Base-by-base conservation (phyloP, 2,329 filamentous ascomycete genomes). In the Trichoderma sp. region DNA sequence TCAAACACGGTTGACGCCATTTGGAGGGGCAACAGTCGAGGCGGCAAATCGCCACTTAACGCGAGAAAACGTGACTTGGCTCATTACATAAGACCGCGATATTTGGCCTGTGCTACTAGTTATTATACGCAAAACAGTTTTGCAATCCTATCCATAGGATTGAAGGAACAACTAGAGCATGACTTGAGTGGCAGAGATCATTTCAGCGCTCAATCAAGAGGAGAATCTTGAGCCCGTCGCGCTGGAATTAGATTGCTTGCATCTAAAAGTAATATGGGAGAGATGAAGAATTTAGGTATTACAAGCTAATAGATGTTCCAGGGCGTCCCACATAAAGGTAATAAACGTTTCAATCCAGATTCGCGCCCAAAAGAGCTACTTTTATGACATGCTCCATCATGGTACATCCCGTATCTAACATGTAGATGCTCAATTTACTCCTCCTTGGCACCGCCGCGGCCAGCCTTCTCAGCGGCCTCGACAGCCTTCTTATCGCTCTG, bases 401-500 rank as follows among this genome's bases (percentile, higher is more conserved):
- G 39, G 39, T 37, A 59, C 55, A 55, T 56, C 26, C 28, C 34
- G 54, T 24, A 46, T 60, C 43, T 63, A 49, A 37, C 46, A 28
- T 49, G 39, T 59, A 8, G 8, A 43, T 43, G 16, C 18, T 21
- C 4, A 21, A 18, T 77, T 78, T 89, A 91, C 83, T 91, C 89
- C 80, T 91, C 89, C 87, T 91, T 91, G 76, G 83, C 88, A 76
- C 89, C 89, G 69, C 89, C 89, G 71, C 88, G 86, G 71, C 90
- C 90, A 67, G 90, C 86, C 79, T 91, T 91, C 85, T 95, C 92
- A 66, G 89, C 90, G 61, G 88, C 87, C 83, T 94, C 92, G 59
- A 97, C 87, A 68, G 91, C 89, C 83, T 95, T 94, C 87, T 95
- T 93, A 81, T 99, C 96, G 79, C 92, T 97, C 87, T 96, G 94